Evolutionary conservation across 345 rosid genomes (phyloP).

Genomic region (Excoecaria cochinchinensis): DNA sequence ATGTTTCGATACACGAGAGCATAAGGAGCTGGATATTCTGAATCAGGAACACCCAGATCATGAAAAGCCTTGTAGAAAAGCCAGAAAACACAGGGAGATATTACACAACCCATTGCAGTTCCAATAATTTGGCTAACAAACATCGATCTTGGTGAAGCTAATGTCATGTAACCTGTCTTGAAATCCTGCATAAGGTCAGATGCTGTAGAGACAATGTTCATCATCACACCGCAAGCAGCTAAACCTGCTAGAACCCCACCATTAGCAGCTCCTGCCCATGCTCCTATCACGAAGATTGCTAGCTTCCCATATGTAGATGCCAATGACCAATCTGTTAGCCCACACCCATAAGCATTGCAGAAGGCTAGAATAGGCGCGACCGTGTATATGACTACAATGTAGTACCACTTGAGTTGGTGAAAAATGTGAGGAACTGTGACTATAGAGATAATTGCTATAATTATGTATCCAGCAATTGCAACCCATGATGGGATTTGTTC

Average conservation of each 20-base stretch:
- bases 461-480: slow-evolving; percentile 52
- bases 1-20: slow-evolving; percentile 57
- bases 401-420: slow-evolving; percentile 63
- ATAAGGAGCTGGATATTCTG: slow-evolving; percentile 62
- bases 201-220: slow-evolving; percentile 84
- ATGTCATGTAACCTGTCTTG: slow-evolving; percentile 84
- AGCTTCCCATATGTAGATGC: slow-evolving; percentile 85
- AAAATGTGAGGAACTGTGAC: slow-evolving; percentile 59
- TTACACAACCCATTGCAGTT: slow-evolving; percentile 82
- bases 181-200: slow-evolving; percentile 84
- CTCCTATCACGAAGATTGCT: slow-evolving; percentile 65
- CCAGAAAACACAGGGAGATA: slow-evolving; percentile 80
- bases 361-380: slow-evolving; percentile 71
- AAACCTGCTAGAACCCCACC: slow-evolving; percentile 81
- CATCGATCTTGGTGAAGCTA: slow-evolving; percentile 77
- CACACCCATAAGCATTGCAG: slow-evolving; percentile 83
- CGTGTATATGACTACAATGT: slow-evolving; percentile 60
- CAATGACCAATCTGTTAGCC: slow-evolving; percentile 85
- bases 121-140: slow-evolving; percentile 76
- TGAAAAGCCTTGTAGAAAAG: slow-evolving; percentile 69
- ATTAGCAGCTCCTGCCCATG: slow-evolving; percentile 64
- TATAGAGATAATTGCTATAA: slow-evolving; percentile 50
- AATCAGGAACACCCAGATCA: slow-evolving; percentile 50
- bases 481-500: slow-evolving; percentile 80
- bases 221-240: slow-evolving; percentile 89